Base-by-base conservation (phyloP, 139 green algal genomes). In the Mesotaenium endlicherianum region DNA sequence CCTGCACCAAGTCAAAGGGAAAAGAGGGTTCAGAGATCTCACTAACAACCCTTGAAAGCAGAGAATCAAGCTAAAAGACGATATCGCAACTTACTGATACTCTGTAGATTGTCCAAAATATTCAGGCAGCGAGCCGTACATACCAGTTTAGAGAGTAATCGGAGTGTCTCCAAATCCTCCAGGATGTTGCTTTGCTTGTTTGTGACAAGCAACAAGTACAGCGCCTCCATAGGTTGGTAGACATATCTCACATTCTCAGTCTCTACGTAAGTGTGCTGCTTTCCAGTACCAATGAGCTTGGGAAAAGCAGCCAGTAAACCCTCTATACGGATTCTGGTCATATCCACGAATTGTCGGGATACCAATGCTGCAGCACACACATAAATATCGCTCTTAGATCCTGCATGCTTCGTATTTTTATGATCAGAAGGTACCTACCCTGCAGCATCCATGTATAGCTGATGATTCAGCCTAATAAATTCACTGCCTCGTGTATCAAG, bases 191-290 rank as follows among this genome's bases (percentile, higher is more conserved):
- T 96, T 68, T 92, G 87, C 88, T 97, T 97, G 91, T 98, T 99
- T 17, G 97, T 99, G 8, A 99, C 93, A 40, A 99, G 90, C 80
- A 99, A 83, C 69, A 99, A 85, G 88, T 98, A 99, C 89, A 99
- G 60, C 26, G 30, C 93, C 90, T 99, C 97, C 86, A 99, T 92
- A 1, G 97, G 95, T 87, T 99, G 96, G 85, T 99, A 99, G 47
- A 99, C 91, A 86, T 99, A 99, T 53, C 97, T 93, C 42, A 99
- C 96, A 70, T 97, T 98, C 79, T 99, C 97, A 34, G 97, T 98
- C 90, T 99, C 97, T 43, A 99, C 93, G 74, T 95, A 99, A 0
- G 97, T 99, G 89, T 99, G 97, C 92, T 99, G 97, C 90, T 97
- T 97, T 14, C 94, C 95, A 44, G 31, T 88, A 16, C 94, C 94